Evolutionary conservation across 2,329 filamentous ascomycete genomes (phyloP), one percentile per base, ranked within the genome.

Genomic region (Claviceps sorghi): DNA sequence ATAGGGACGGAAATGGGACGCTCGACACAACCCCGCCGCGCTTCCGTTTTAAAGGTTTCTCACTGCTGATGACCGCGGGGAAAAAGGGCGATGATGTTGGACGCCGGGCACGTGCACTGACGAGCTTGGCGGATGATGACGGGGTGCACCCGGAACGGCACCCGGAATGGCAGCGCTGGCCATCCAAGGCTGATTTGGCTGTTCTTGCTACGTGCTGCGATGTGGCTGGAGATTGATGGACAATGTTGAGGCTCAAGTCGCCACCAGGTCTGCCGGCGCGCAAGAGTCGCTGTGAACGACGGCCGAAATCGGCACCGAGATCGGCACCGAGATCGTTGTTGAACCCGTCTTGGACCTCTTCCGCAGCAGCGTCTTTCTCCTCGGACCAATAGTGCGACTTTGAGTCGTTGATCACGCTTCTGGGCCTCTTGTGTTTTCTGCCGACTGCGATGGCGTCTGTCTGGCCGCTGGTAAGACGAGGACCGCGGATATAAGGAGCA

Each of bases 1-100:
- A 73, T 36, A 89, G 77, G 0, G 82, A 77, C 0, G 88, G 86
- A 57, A 91, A 87, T 2, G 78, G 77, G 13, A 83, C 71, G 26
- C 71, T 70, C 0, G 80, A 78, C 9, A 82, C 62, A 2, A 67
- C 72, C 9, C 73, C 72, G 10, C 69, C 65, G 2, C 64, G 65
- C 2, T 70, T 68, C 8, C 69, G 65, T 32, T 63, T 68, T 29
- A 50, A 54, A 8, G 53, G 44, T 21, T 56, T 52, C 32, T 58
- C 29, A 50, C 53, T 43, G 55, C 50, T 17, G 59, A 54, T 29
- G 50, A 17, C 46, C 3, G 56, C 50, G 34, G 54, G 38, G 52
- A 70, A 70, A 55, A 65, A 71, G 22, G 63, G 68, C 2, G 68
- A 70, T 44, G 21, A 40, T 21, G 47, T 40, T 15, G 34, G 68